Evolutionary conservation across 495 filamentous ascomycete genomes (phyloP), one percentile per base, ranked within the genome.

Genomic region (Haplographium delicatum): DNA sequence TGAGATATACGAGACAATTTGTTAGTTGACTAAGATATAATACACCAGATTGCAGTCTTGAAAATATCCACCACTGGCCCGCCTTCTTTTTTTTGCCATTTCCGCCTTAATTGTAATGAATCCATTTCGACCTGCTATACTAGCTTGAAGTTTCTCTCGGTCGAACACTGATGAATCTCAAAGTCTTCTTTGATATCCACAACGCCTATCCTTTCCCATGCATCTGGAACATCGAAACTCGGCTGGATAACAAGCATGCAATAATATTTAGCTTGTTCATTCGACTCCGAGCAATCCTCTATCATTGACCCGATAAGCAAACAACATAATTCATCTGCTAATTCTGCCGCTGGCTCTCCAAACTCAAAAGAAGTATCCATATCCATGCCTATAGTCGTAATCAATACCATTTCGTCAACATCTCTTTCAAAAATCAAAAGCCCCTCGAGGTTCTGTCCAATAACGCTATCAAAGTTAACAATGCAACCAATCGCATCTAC

Each of bases 151-250:
- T n/a, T 44, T 15, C 27, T 26, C 40, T 44, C 40, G 20, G 2
- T 9, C 5, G 27, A 44, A 5, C 18, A 20, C 16, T 2, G 22
- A 44, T 25, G 40, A 44, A 7, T 3, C 27, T 10, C 18, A 15
- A 44, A 5, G 20, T 44, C 40, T 44, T 44, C 40, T 25, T 44
- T 26, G 13, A 26, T 13, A 25, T 44, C 27, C 8, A 44, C 8
- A 22, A 44, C 22, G 9, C 40, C 40, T 26, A 44, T 26, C 15
- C 40, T 5, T 26, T 44, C 40, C 40, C 40, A 44, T 26, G 40
- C 40, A 5, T 24, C 19, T 7, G 4, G 5, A 1, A 26, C 22
- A n/a, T 44, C 40, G 27, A 24, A 24, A 44, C 40, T 44, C 13
- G 40, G 5, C 16, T 7, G 2, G 1, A 44, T 11, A 6, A 44